Conservation (phyloP, 495 filamentous ascomycete species). For the Daldinia bambusicola region DNA sequence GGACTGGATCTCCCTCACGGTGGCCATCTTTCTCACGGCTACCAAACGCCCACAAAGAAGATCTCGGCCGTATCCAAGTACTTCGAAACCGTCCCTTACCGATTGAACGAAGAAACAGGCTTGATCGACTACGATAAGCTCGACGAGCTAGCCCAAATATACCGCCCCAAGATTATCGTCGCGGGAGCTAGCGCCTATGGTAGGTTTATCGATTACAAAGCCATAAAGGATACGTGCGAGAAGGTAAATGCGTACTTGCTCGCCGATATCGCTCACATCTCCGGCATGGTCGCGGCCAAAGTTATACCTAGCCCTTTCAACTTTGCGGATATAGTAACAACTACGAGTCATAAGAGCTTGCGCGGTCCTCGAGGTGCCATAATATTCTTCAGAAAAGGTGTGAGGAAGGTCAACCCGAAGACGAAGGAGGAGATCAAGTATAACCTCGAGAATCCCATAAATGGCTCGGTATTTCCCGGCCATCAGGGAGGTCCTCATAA, state of each 20-base stretch:
- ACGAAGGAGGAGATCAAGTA: constrained; percentile 85
- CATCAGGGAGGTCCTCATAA: constrained; percentile 99
- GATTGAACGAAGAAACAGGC: constrained; percentile 88
- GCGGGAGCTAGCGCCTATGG: constrained; percentile 96
- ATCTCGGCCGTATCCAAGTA: constrained; percentile 98
- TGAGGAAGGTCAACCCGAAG: constrained; percentile 84
- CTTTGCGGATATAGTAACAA: constrained; percentile 93
- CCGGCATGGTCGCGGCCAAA: constrained; percentile 88
- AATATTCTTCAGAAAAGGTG: constrained; percentile 97
- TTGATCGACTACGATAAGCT: constrained; percentile 93
- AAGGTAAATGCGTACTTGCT: constrained; percentile 93
- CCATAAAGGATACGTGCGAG: constrained; percentile 86
- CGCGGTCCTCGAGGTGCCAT: constrained; percentile 94
- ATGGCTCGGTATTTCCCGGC: constrained; percentile 97
- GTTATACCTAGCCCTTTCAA: constrained; percentile 91
- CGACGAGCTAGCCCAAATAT: constrained; percentile 83
- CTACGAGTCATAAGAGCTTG: constrained; percentile 97
- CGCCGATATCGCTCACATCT: constrained; percentile 98
- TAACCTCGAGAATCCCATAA: constrained; percentile 93
- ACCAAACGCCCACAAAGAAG: constrained; percentile 98
- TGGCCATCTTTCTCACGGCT: constrained; percentile 96
- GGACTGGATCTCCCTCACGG: constrained; percentile 96
- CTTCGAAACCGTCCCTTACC: constrained; percentile 96
- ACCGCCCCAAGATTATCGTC: constrained; percentile 94
- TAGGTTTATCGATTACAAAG: constrained; percentile 89